Evolutionary conservation across 2,329 filamentous ascomycete species (phyloP).

Genomic region (Cladosporium sp.): DNA sequence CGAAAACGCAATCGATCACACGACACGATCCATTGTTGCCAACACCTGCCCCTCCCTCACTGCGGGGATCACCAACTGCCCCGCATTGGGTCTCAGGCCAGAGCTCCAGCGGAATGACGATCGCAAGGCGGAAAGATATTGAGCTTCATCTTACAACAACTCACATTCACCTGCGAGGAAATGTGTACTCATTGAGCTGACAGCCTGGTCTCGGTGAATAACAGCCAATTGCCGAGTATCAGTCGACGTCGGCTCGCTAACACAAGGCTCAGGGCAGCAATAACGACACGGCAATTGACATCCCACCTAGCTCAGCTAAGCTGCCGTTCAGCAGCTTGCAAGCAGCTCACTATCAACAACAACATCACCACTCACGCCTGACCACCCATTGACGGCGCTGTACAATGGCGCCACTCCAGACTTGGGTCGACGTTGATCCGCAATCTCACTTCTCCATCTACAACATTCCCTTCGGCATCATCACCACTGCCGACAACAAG

Average conservation of each 20-base stretch:
- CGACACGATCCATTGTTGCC: background rate
- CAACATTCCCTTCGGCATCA: slow-evolving; percentile 83
- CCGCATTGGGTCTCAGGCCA: slow-evolving; percentile 8
- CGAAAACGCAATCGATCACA: slow-evolving; percentile 9
- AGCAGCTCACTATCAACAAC: background rate
- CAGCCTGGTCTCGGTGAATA: slow-evolving; percentile 3
- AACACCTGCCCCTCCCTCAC: slow-evolving; percentile 15
- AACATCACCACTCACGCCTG: background rate
- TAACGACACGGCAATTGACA: background rate
- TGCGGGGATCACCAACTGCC: slow-evolving; percentile 11
- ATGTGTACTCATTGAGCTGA: slow-evolving; percentile 1
- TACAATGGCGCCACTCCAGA: slow-evolving; percentile 41
- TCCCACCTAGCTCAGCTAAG: background rate
- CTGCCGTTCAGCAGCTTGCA: slow-evolving; percentile 6
- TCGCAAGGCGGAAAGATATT: slow-evolving; percentile 12
- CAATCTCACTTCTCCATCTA: slow-evolving; percentile 70
- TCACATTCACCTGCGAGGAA: background rate
- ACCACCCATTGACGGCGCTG: slow-evolving; percentile 14
- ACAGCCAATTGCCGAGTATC: slow-evolving; percentile 1
- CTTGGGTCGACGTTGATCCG: slow-evolving; percentile 61
- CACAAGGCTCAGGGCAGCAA: background rate
- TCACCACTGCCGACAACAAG: slow-evolving; percentile 60
- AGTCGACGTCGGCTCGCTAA: background rate
- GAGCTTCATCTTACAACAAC: slow-evolving; percentile 6
- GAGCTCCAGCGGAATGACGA: slow-evolving; percentile 16